Percentiles rank a stretch among this genome's conserved stretches.
Conservation (phyloP, 2,329 filamentous ascomycete genomes). For the Nemania serpens region DNA sequence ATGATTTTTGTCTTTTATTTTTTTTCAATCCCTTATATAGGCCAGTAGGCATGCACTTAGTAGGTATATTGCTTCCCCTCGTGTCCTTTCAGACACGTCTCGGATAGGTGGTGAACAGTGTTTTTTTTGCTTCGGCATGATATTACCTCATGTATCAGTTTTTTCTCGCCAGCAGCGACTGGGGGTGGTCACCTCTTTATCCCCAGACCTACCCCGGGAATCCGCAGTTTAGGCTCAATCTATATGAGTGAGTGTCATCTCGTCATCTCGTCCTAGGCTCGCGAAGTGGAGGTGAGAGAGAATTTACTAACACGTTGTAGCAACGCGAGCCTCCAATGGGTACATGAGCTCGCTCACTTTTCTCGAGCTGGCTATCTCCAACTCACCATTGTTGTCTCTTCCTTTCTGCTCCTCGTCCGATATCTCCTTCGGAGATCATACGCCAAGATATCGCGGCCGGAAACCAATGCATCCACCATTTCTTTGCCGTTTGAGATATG, state of each 20-base stretch:
- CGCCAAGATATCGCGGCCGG: conserved; percentile 34
- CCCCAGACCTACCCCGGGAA: conserved; percentile 33
- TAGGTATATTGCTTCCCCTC: not conserved
- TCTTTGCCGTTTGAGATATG: conserved; percentile 49
- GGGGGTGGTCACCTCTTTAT: conserved; percentile 44
- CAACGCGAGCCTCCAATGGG: conserved; percentile 42
- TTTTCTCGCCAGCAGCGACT: conserved; percentile 43
- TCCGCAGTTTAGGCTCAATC: conserved; percentile 11
- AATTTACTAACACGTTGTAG: conserved; percentile 11
- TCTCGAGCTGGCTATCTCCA: conserved; percentile 50
- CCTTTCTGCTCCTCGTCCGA: conserved; percentile 43
- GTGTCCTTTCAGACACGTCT: not conserved
- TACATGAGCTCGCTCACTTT: conserved; percentile 45
- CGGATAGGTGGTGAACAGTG: no score
- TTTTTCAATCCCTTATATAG: no score
- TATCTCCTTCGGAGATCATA: conserved; percentile 43
- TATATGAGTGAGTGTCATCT: conserved; percentile 17
- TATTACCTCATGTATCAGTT: conserved; percentile 44
- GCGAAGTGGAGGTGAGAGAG: not conserved
- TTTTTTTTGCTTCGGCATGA: conserved; percentile 15
- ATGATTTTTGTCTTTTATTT: no score
- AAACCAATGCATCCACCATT: conserved; percentile 46
- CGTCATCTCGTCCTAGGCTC: not conserved
- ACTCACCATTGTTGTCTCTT: conserved; percentile 44
- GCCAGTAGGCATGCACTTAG: no score